Evolutionary conservation across 768 basidiomycete genomes (phyloP).

Genomic region (Tulasnella sp.): DNA sequence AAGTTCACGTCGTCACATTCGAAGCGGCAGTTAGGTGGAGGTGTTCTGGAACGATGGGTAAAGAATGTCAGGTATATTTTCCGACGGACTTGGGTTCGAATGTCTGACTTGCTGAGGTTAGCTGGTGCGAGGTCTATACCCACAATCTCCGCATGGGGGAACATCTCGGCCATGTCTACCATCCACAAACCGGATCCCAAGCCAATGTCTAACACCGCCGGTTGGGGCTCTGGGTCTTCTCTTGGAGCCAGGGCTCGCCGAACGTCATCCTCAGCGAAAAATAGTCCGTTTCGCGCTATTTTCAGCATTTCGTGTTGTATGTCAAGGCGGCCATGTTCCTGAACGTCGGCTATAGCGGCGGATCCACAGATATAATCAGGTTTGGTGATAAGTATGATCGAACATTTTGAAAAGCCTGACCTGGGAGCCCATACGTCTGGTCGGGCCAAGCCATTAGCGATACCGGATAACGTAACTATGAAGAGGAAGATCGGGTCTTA

Average conservation of each 20-base stretch:
- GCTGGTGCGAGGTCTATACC: conserved; percentile 24
- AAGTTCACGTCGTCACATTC: conserved; percentile 27
- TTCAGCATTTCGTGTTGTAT: conserved; percentile 20
- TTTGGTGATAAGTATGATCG: not conserved
- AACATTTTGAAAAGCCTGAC: not conserved
- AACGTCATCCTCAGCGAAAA: conserved; percentile 7
- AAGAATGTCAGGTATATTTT: not conserved
- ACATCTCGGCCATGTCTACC: conserved; percentile 17
- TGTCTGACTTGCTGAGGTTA: conserved; percentile 9
- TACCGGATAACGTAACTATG: not conserved
- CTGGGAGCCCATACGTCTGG: not conserved
- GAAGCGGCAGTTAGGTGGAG: conserved; percentile 24
- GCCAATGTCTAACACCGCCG: conserved; percentile 17
- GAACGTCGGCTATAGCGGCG: not conserved
- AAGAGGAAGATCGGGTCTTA: not conserved
- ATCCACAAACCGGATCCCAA: conserved; percentile 17
- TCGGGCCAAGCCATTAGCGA: not conserved
- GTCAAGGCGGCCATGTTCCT: conserved; percentile 17
- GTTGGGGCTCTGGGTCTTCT: not conserved
- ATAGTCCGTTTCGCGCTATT: not conserved
- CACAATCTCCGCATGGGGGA: conserved; percentile 11
- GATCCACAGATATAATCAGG: not conserved
- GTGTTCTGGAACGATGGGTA: not conserved
- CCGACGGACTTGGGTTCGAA: not conserved
- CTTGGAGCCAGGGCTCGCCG: conserved; percentile 20